Base-by-base conservation (phyloP, 2,329 filamentous ascomycete species). In the Tolypocladium cylindrosporum region DNA sequence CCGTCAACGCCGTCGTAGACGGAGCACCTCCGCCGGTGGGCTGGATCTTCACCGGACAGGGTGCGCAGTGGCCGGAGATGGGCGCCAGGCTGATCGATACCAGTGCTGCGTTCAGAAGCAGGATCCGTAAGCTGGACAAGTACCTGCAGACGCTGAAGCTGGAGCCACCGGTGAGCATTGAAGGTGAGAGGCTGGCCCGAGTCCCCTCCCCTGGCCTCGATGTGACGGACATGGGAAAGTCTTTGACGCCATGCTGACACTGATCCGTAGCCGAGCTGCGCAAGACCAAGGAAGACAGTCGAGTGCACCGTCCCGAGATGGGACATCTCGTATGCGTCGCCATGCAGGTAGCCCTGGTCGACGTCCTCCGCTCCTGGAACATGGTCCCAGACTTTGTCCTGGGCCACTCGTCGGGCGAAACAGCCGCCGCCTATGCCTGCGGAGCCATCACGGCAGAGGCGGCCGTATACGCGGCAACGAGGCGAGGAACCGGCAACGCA, bases 381-480 rank as follows among this genome's bases (percentile, higher is more conserved):
- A 60, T 79, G 31, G 53, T 51, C 1, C 71, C 74, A 0, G 36
- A 62, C 9, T 69, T 66, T 1, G 71, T 74, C 0, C 68, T 77
- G 3, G 77, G 76, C 1, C 77, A 79, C 58, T 76, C 73, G 0
- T 69, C 65, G 2, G 77, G 77, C 1, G 77, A 79, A 58, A 75
- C 78, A 39, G 75, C 71, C 0, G 77, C 75, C 1, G 75, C 76
- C 0, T 78, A 78, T 54, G 73, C 74, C 0, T 66, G 70, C 0
- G 73, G 75, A 0, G 58, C 57, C 2, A 24, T 69, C 0, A 59
- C 60, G 0, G 53, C 59, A 14, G 53, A 62, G 3, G 62, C 67
- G n/a, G 71, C 71, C 2, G 65, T 73, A 11, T 59, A 61, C 1
- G 59, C 65, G 2, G 64, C 69, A 0, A 73, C 69, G 55, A 66